Percentiles rank a stretch among this genome's conserved stretches.
These are phyloP conservation scores for Arthrinium puccinioides DNA, from an alignment of 2,329 filamentous ascomycete species.

Conservation along the genomic window DNA sequence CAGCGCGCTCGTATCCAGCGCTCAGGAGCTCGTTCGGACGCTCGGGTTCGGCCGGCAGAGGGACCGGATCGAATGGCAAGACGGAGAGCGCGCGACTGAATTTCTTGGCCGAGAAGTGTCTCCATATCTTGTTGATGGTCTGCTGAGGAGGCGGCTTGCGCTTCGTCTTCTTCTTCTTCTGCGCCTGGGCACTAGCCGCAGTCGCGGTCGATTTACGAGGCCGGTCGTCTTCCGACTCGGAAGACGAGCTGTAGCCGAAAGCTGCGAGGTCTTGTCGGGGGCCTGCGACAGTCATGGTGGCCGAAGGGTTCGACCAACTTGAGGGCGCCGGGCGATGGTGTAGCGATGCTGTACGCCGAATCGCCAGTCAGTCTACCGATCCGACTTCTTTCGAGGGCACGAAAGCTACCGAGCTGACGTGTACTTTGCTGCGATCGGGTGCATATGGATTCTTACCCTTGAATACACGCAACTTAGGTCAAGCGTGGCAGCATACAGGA, in stretches of 20 bases:
- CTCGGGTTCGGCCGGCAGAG: constrained; percentile 39
- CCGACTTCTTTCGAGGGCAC: no score
- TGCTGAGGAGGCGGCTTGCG: constrained; percentile 54
- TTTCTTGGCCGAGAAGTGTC: constrained; percentile 49
- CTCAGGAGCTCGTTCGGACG: constrained; percentile 53
- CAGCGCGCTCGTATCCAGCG: constrained; percentile 56
- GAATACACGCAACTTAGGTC: no score
- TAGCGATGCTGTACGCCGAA: not conserved
- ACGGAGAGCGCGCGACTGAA: constrained; percentile 61
- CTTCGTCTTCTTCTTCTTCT: constrained; percentile 53
- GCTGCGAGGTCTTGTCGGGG: constrained; percentile 16
- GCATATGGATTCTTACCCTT: no score
- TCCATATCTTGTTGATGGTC: constrained; percentile 61
- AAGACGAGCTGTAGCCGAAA: constrained; percentile 41
- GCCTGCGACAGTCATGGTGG: constrained; percentile 1
- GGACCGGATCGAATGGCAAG: constrained; percentile 56
- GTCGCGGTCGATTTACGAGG: constrained; percentile 23
- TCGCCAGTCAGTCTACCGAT: not conserved
- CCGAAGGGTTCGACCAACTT: not conserved
- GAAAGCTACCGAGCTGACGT: no score
- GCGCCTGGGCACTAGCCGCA: constrained; percentile 25
- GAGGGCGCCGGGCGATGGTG: no score
- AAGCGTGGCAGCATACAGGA: no score
- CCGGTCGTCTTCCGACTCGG: constrained; percentile 36
- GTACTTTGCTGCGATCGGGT: no score